Evolutionary conservation across 2,329 filamentous ascomycete genomes (phyloP).

Genomic region (Aspergillaceae sp.): DNA sequence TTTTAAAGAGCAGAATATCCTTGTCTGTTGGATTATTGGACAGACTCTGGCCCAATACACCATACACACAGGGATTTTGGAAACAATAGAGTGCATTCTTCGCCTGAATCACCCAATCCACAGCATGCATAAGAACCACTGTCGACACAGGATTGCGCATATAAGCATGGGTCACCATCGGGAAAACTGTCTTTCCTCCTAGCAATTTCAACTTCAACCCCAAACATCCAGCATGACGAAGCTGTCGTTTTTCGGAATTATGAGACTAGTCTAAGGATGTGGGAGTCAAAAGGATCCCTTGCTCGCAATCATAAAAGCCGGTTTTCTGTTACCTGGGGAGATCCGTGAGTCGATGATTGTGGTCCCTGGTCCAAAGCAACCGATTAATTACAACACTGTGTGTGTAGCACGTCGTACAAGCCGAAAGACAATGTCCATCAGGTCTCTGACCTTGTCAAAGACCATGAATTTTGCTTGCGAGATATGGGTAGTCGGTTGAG

Average conservation of each 20-base stretch:
- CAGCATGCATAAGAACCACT: background rate
- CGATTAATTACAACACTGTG: background rate
- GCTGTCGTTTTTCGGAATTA: constrained; percentile 2
- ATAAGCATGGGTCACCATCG: constrained; percentile 6
- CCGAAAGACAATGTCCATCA: background rate
- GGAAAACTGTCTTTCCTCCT: constrained; percentile 3
- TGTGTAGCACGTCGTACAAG: background rate
- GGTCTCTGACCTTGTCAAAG: background rate
- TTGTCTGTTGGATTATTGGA: constrained; percentile 4
- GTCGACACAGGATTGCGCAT: constrained; percentile 1
- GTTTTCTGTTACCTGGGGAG: background rate
- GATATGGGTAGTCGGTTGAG: background rate
- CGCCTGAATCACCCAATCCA: background rate
- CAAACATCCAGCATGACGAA: constrained; percentile 15
- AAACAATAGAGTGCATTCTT: constrained; percentile 2
- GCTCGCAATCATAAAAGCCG: background rate
- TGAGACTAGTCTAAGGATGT: constrained; percentile 1
- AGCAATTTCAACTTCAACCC: constrained; percentile 3
- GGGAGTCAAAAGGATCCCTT: background rate
- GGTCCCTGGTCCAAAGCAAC: background rate
- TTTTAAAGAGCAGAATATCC: constrained; percentile 2
- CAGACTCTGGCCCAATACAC: background rate
- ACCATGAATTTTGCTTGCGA: background rate
- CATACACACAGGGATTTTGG: background rate
- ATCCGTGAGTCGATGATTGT: background rate